Base-by-base conservation (phyloP, 176 grass and related monocot species). In the Cenchrus fungigraminus region DNA sequence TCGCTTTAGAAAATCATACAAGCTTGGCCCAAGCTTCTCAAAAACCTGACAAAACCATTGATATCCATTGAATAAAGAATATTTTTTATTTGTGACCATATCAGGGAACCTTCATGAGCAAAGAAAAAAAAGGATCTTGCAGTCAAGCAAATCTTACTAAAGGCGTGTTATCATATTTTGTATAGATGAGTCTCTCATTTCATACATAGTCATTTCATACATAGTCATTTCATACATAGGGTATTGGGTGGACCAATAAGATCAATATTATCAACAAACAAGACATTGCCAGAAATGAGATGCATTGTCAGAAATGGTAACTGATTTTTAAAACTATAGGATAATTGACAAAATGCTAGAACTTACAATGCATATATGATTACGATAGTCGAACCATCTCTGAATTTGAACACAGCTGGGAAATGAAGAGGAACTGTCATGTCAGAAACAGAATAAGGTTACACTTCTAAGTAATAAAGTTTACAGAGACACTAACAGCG, bases 11-110 rank as follows among this genome's bases (percentile, higher is more conserved):
- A 94, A 98, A 93, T 95, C 97, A 98, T 90, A 98, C 82, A 98
- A 94, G 88, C 97, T 98, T 74, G 97, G 97, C 67, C 97, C 97
- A 95, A 98, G 97, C 97, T 95, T 98, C 97, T 98, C 97, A 98
- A 95, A 98, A 53, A 98, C 97, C 97, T 98, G 97, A 92, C 87
- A 95, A 91, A 87, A 98, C 62, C 84, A 98, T 93, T 64, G 79
- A 95, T 89, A 89, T 89, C 67, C 91, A 93, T 95, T 86, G 89
- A 93, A 95, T 90, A 86, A 93, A 88, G 83, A 85, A 71, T 79
- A 85, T 88, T 77, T 94, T 91, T 91, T 79, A 84, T 70, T 90
- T 82, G 71, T 74, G 65, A 85, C 84, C 80, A 87, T 73, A 77
- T 47, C n/a, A 83, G 16, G 65, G 72, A 90, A 85, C 82, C 85